Evolutionary conservation across 1,139 yeast genomes (phyloP).

Genomic region (Hansenula lynferdii): DNA sequence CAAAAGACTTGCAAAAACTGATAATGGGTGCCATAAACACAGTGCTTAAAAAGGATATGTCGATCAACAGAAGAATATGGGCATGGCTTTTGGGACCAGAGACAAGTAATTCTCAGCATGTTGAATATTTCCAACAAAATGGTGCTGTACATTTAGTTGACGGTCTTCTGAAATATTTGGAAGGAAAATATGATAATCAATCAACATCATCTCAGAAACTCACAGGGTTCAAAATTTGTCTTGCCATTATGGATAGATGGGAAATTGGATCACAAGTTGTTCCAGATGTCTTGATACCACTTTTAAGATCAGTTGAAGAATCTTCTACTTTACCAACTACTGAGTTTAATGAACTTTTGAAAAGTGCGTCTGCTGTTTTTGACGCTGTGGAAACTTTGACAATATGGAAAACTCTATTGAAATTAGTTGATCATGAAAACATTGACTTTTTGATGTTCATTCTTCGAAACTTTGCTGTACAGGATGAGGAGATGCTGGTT

Average conservation of each 20-base stretch:
- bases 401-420: conserved; percentile 66
- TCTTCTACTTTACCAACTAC: conserved; percentile 15
- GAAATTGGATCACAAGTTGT: conserved; percentile 76
- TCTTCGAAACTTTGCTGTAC: conserved; percentile 60
- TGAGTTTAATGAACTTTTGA: conserved; percentile 39
- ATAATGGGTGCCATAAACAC: conserved; percentile 62
- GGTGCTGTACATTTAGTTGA: conserved; percentile 47
- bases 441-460: conserved; percentile 52
- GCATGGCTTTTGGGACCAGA: conserved; percentile 83
- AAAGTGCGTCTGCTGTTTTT: conserved; percentile 63
- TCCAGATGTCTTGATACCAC: conserved; percentile 64
- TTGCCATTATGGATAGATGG: conserved; percentile 87
- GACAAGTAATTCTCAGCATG: conserved; percentile 12
- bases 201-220: conserved; percentile 29
- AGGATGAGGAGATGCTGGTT: conserved; percentile 82
- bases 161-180: conserved; percentile 49
- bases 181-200: conserved; percentile 27
- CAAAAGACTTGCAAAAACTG: conserved; percentile 52
- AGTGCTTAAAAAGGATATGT: conserved; percentile 83
- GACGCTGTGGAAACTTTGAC: conserved; percentile 78
- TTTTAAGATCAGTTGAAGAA: conserved; percentile 38
- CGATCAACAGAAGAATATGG: conserved; percentile 89
- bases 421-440: conserved; percentile 29
- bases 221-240: conserved; percentile 56
- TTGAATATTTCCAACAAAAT: conserved; percentile 52